Evolutionary conservation across 805 yeast genomes (phyloP).

Genomic region (Clavispora phyllophila): DNA sequence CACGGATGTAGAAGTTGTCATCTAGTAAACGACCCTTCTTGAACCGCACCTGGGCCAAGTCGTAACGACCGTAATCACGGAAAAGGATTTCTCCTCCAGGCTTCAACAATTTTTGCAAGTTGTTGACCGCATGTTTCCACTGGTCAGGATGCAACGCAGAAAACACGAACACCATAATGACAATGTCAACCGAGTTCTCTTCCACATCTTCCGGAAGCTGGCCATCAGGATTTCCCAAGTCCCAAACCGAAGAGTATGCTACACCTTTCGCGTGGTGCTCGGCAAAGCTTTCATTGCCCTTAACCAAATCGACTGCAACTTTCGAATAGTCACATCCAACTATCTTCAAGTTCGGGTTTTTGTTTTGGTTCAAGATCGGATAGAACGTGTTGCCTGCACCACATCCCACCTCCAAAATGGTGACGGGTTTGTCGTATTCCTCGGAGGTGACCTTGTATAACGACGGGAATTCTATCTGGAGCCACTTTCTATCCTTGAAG

Average conservation of each 20-base stretch:
- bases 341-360: constrained; percentile 69
- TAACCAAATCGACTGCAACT: constrained; percentile 84
- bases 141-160: constrained; percentile 89
- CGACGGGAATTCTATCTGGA: constrained; percentile 87
- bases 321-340: constrained; percentile 88
- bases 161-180: constrained; percentile 93
- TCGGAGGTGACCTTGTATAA: constrained; percentile 69
- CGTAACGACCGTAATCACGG: constrained; percentile 94
- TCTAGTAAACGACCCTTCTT: constrained; percentile 82
- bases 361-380: constrained; percentile 79
- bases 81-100: constrained; percentile 91
- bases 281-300: constrained; percentile 54
- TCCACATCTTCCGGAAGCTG: constrained; percentile 79
- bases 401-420: constrained; percentile 90
- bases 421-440: constrained; percentile 61
- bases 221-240: constrained; percentile 72
- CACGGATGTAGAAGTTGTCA: constrained; percentile 92
- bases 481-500: constrained; percentile 95
- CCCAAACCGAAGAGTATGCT: constrained; percentile 92
- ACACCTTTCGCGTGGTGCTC: constrained; percentile 39
- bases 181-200: constrained; percentile 78
- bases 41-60: constrained; percentile 90
- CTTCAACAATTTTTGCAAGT: constrained; percentile 67
- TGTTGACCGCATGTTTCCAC: constrained; percentile 77
- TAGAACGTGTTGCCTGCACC: constrained; percentile 98